These are phyloP conservation scores for Pythium aquatile DNA, from an alignment of 352 stramenopile genomes.

Conservation along the genomic window DNA sequence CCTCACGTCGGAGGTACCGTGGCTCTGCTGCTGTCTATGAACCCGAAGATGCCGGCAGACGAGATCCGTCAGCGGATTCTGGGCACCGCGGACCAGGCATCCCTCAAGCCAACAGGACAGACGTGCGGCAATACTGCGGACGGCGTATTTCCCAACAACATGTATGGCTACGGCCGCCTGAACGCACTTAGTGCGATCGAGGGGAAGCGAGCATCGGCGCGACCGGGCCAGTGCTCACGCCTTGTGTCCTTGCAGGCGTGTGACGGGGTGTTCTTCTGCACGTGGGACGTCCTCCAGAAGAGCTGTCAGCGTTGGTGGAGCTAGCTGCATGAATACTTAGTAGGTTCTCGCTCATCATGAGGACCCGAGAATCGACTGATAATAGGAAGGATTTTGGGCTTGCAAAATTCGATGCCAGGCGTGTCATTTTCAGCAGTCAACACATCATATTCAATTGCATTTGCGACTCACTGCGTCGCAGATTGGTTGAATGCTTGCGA, in stretches of 20 bases:
- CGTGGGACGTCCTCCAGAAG: not conserved
- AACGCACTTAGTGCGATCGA: conserved; percentile 15
- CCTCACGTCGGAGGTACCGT: not conserved
- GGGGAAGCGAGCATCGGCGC: not conserved
- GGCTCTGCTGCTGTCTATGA: not conserved
- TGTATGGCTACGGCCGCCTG: conserved; percentile 29
- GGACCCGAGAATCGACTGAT: no score
- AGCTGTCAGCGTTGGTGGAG: not conserved
- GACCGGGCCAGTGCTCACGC: not conserved
- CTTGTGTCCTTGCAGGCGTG: not conserved
- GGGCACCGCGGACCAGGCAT: not conserved
- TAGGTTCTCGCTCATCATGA: no score
- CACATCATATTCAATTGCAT: no score
- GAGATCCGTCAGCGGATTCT: not conserved
- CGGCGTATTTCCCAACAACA: conserved; percentile 29
- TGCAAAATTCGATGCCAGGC: no score
- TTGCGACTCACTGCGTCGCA: no score
- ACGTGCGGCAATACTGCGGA: conserved; percentile 4
- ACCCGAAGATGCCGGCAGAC: not conserved
- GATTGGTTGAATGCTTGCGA: no score
- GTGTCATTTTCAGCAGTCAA: no score
- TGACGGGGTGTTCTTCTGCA: not conserved
- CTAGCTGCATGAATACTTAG: not conserved
- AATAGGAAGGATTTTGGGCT: no score
- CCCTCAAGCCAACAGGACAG: not conserved